Evolutionary conservation across 2,329 filamentous ascomycete genomes (phyloP).

Genomic region (Scytalidium sp.): DNA sequence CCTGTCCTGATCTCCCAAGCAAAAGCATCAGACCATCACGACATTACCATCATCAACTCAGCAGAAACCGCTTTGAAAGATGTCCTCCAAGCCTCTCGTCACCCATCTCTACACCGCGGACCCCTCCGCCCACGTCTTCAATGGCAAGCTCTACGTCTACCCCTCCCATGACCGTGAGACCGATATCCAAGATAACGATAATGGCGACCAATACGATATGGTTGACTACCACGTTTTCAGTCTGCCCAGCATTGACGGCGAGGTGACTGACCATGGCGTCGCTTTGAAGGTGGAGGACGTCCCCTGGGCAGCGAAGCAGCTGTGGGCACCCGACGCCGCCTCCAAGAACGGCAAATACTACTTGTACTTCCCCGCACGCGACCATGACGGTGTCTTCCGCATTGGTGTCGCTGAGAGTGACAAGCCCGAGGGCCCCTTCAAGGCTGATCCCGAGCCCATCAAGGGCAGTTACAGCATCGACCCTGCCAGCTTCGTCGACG

Average conservation of each 20-base stretch:
- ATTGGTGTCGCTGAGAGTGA: slow-evolving; percentile 69
- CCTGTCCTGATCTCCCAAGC: neutral
- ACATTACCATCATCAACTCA: too few relatives aligned
- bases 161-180: slow-evolving; percentile 78
- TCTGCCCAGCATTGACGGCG: slow-evolving; percentile 49
- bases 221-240: slow-evolving; percentile 76
- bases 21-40: too few relatives aligned
- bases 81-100: slow-evolving; percentile 53
- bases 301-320: slow-evolving; percentile 75
- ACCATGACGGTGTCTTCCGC: slow-evolving; percentile 66
- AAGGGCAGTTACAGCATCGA: slow-evolving; percentile 73
- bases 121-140: slow-evolving; percentile 78
- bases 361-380: slow-evolving; percentile 74
- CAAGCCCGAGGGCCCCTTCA: slow-evolving; percentile 67
- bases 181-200: slow-evolving; percentile 73
- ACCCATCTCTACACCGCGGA: slow-evolving; percentile 77
- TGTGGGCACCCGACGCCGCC: slow-evolving; percentile 79
- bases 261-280: slow-evolving; percentile 70
- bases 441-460: slow-evolving; percentile 61
- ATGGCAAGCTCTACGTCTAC: slow-evolving; percentile 73
- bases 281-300: slow-evolving; percentile 63
- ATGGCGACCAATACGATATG: slow-evolving; percentile 84
- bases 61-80: neutral
- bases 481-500: slow-evolving; percentile 73
- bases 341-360: slow-evolving; percentile 68